A percentile compares a stretch with the other conserved stretches of the same genome.
Evolutionary conservation across 1,284 basidiomycete species (phyloP).

Genomic region (Sporisorium graminicola): DNA sequence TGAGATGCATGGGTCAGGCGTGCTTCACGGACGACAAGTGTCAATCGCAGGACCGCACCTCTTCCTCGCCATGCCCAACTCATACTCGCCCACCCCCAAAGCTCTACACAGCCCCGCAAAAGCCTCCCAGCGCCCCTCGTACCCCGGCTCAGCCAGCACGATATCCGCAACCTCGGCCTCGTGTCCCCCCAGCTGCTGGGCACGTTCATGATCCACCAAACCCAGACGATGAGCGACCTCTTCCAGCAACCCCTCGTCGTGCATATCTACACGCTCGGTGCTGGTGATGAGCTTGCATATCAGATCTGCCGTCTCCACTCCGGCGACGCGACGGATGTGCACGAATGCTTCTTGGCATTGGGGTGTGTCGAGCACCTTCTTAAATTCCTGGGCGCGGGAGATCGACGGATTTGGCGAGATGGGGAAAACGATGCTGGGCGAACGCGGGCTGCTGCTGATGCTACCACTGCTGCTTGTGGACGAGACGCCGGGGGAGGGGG

Average conservation of each 20-base stretch:
- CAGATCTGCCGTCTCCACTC: background rate
- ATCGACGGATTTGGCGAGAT: slow-evolving; percentile 44
- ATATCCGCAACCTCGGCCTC: slow-evolving; percentile 31
- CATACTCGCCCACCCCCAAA: slow-evolving; percentile 36
- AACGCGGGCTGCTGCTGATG: slow-evolving; percentile 15
- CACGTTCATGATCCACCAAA: slow-evolving; percentile 39
- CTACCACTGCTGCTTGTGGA: background rate
- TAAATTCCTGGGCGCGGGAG: slow-evolving; percentile 31
- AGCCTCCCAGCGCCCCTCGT: slow-evolving; percentile 27
- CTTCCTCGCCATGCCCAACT: slow-evolving; percentile 28
- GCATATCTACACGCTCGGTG: slow-evolving; percentile 22
- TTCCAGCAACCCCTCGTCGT: slow-evolving; percentile 39
- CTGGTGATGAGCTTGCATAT: slow-evolving; percentile 27
- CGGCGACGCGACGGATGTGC: slow-evolving; percentile 1
- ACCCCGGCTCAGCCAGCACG: slow-evolving; percentile 36
- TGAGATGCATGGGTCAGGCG: too few relatives aligned
- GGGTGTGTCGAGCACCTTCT: slow-evolving; percentile 14
- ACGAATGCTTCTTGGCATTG: slow-evolving; percentile 13
- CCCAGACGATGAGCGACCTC: slow-evolving; percentile 21
- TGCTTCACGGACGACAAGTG: slow-evolving; percentile 11
- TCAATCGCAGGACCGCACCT: slow-evolving; percentile 49
- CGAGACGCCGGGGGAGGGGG: background rate
- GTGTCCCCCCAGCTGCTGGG: slow-evolving; percentile 10
- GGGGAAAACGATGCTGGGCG: slow-evolving; percentile 44
- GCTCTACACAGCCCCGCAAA: slow-evolving; percentile 27